Evolutionary conservation across 1,284 basidiomycete species (phyloP), one percentile per base, ranked within the genome.

Genomic region (Pseudozyma flocculosa): DNA sequence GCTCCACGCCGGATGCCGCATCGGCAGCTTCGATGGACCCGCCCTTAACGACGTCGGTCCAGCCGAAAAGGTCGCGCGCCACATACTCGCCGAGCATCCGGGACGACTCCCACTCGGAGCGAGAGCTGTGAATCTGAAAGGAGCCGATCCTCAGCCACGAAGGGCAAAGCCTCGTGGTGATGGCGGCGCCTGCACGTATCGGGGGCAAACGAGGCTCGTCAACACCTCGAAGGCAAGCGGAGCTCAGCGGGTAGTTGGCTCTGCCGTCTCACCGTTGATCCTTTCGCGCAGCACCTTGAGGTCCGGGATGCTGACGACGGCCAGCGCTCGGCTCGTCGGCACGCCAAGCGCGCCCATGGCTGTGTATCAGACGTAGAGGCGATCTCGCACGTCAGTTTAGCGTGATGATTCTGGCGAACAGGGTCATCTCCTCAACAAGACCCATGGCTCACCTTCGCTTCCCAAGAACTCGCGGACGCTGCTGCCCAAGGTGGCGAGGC

Each of bases 61-160:
- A 73, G 17, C 58, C 50, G 40, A 72, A 73, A 4, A 72, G 85
- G 64, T 94, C 90, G 54, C 86, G 79, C 2, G 94, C 83, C 42
- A 95, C 81, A 43, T 83, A 82, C 73, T 78, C 69, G 34, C 73
- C 78, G 15, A 79, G 59, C 22, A 78, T 69, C 40, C 89, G 88
- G 85, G 90, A 36, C 82, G 82, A 49, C 83, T 81, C 21, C 83
- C 85, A 48, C 81, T 81, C 46, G 68, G 45, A 50, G 53, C 47
- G 76, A 48, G 79, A 9, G 88, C 87, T 90, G 45, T 92, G 81
- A 0, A 90, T 88, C 76, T 96, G 88, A 71, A 95, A 95, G 57
- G 85, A 88, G 29, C 95, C 94, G 54, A 98, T 88, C 24, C 94
- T 88, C 42, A 97, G 81, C 82, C 96, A 98, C 2, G 88, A 89